Percentiles rank a stretch among this genome's conserved stretches.
Evolutionary conservation across 139 green algal genomes (phyloP).

Genomic region (Chlamydomonas applanata): DNA sequence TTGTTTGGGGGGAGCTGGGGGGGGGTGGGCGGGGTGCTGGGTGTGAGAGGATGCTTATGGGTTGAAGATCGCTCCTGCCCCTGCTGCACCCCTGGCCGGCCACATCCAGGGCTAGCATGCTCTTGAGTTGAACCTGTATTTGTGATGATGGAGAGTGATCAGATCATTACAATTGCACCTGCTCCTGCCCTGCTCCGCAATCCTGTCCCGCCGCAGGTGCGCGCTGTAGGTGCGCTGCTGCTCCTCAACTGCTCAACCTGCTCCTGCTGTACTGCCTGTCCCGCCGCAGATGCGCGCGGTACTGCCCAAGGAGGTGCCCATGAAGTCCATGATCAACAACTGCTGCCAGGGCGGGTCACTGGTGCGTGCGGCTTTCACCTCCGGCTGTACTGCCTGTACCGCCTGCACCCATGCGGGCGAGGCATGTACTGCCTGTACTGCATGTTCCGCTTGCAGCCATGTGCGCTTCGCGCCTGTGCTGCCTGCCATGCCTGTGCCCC

Average conservation of each 20-base stretch:
- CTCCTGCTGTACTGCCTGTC: slow-evolving; percentile 13
- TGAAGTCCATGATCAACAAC: slow-evolving; percentile 89
- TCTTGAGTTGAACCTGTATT: no score
- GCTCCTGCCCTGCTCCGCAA: no score
- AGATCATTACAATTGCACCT: no score
- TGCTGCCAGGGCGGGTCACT: slow-evolving; percentile 80
- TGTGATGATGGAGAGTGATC: no score
- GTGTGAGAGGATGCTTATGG: no score
- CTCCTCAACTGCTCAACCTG: background rate
- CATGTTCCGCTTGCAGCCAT: no score
- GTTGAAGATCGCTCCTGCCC: slow-evolving; percentile 7
- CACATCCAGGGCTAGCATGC: no score
- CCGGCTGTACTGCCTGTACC: background rate
- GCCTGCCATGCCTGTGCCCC: background rate
- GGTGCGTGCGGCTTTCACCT: slow-evolving; percentile 36
- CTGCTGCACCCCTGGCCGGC: slow-evolving; percentile 39
- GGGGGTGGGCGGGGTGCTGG: no score
- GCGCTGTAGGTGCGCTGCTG: background rate
- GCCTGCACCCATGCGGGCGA: no score
- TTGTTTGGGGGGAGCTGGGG: no score
- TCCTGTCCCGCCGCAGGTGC: background rate
- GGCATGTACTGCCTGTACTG: background rate
- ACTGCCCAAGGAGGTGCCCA: slow-evolving; percentile 83
- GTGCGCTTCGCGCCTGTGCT: no score
- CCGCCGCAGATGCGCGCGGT: slow-evolving; percentile 90